phyloP scores from a whole-genome alignment of 2,329 filamentous ascomycete species.

The Colletotrichum incanum region DNA sequence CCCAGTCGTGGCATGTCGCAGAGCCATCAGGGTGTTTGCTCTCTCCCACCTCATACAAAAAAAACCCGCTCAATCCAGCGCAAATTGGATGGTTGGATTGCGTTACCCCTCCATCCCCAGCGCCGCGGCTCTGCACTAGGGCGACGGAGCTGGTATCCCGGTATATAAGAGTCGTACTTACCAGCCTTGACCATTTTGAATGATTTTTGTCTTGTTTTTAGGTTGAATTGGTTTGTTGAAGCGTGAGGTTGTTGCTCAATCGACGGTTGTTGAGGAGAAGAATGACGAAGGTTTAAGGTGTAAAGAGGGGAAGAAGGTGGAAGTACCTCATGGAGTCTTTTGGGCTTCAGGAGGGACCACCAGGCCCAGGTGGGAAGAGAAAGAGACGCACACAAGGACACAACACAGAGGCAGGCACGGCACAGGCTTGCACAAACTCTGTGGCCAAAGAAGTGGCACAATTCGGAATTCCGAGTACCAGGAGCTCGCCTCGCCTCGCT shows the following conservation, averaged over 20 bases:
- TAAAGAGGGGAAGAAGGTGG: constrained; percentile 39
- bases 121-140: constrained; percentile 31
- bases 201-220: constrained; percentile 60
- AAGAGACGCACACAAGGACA: background rate
- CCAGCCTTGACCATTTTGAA: constrained; percentile 99
- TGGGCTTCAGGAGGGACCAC: constrained; percentile 14
- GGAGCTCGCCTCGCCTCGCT: constrained; percentile 37
- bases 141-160: constrained; percentile 43
- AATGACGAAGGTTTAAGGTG: constrained; percentile 26
- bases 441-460: constrained; percentile 10
- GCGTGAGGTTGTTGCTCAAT: constrained; percentile 21
- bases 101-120: constrained; percentile 47
- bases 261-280: constrained; percentile 28
- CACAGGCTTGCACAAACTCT: constrained; percentile 40
- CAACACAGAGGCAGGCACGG: constrained; percentile 1
- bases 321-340: constrained; percentile 36
- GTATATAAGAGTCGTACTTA: constrained; percentile 66
- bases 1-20: constrained; percentile 30
- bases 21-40: constrained; percentile 52
- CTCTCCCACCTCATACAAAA: constrained; percentile 54
- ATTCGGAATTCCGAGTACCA: constrained; percentile 40
- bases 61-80: constrained; percentile 77
- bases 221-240: constrained; percentile 40
- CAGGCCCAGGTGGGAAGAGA: constrained; percentile 7
- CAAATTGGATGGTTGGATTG: constrained; percentile 50